Evolutionary conservation across 805 yeast genomes (phyloP).

Genomic region (Phaffomyces antillensis): DNA sequence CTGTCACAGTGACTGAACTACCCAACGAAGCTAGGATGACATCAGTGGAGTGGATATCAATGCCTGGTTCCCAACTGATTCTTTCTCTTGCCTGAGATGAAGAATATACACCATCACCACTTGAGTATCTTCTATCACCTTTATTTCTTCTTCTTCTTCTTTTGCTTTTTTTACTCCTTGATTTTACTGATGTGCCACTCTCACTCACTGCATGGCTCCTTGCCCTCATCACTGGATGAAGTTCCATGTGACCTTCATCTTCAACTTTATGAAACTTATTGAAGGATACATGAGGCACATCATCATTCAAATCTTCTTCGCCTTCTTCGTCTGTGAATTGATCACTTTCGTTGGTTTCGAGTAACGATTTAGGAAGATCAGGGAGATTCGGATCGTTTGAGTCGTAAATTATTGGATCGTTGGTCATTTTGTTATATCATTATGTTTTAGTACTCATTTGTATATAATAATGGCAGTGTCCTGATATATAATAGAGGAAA

Average conservation of each 20-base stretch:
- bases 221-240: neutral
- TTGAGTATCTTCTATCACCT: conserved; percentile 20
- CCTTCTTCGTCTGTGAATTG: conserved; percentile 16
- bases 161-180: conserved; percentile 4
- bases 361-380: conserved; percentile 27
- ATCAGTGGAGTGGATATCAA: conserved; percentile 42
- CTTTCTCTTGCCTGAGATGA: conserved; percentile 29
- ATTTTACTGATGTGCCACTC: neutral
- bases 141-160: neutral
- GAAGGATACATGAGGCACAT: neutral
- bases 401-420: conserved; percentile 23
- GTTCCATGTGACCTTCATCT: too few species aligned
- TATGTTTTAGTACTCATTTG: neutral
- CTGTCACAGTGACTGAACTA: conserved; percentile 46
- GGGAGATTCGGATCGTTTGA: conserved; percentile 37
- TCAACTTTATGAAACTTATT: too few species aligned
- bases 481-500: too few species aligned
- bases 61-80: conserved; percentile 56
- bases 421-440: neutral
- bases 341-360: conserved; percentile 18
- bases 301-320: neutral
- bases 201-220: neutral
- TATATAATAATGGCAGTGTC: too few species aligned
- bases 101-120: conserved; percentile 27
- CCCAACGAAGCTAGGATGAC: conserved; percentile 47